phyloP scores from a whole-genome alignment of 164 flowering plant genomes.

The Nelumbo lutea region DNA sequence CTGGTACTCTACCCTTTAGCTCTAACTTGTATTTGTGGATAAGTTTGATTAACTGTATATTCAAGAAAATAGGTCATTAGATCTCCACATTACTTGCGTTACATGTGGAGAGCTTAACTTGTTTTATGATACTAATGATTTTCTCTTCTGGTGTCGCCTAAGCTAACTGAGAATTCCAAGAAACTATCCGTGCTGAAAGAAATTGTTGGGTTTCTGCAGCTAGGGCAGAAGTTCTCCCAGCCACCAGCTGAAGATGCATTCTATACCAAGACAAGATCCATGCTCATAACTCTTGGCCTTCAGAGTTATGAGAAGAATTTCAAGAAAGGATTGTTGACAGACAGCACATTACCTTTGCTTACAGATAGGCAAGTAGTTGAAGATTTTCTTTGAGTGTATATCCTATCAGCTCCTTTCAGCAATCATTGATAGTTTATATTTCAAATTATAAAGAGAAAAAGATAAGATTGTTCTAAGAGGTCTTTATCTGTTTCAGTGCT shows the following conservation, averaged over 20 bases:
- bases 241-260: conserved; percentile 60
- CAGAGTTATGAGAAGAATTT: conserved; percentile 86
- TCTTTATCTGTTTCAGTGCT: conserved; percentile 50
- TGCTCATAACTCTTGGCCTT: conserved; percentile 73
- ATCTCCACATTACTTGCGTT: too few relatives aligned
- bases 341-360: conserved; percentile 73
- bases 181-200: not conserved
- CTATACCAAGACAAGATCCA: conserved; percentile 57
- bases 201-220: conserved; percentile 32
- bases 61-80: too few relatives aligned
- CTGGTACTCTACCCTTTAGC: too few relatives aligned
- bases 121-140: too few relatives aligned
- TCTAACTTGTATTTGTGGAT: too few relatives aligned
- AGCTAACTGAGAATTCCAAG: not conserved
- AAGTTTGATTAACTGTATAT: too few relatives aligned
- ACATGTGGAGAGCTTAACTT: too few relatives aligned
- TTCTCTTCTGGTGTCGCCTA: not conserved
- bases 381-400: not conserved
- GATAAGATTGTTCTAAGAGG: not conserved
- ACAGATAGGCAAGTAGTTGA: conserved; percentile 63
- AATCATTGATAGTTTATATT: not conserved
- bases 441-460: not conserved
- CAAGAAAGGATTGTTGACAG: conserved; percentile 78
- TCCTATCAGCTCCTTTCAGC: not conserved
- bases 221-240: conserved; percentile 62